A percentile compares a stretch with the other conserved stretches of the same genome.
Evolutionary conservation across 352 stramenopile species (phyloP).

Genomic region (Phytopythium ostracodes): DNA sequence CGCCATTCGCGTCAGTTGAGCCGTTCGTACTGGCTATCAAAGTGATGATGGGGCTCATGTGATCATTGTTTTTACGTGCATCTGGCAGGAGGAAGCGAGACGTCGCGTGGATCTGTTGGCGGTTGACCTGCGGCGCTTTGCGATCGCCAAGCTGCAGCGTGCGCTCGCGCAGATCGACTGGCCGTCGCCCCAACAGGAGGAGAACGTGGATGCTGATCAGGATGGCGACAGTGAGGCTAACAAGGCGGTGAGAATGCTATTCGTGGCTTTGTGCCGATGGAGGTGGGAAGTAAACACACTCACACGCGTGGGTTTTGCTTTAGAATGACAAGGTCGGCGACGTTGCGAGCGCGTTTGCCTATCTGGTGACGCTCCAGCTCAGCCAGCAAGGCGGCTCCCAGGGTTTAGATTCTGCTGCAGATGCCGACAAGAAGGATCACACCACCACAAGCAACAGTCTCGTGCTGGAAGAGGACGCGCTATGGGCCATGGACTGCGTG

Average conservation of each 20-base stretch:
- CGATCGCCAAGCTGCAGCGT: constrained; percentile 44
- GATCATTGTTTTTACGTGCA: not conserved
- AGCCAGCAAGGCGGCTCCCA: constrained; percentile 27
- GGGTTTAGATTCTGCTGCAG: not conserved
- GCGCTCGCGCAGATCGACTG: constrained; percentile 43
- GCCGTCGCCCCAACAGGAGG: constrained; percentile 30
- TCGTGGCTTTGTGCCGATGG: too few species aligned
- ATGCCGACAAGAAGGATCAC: not conserved
- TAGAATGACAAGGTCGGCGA: constrained; percentile 24
- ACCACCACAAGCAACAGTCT: not conserved
- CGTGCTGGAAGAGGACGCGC: constrained; percentile 14
- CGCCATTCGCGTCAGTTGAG: constrained; percentile 16
- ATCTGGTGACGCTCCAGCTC: constrained; percentile 55
- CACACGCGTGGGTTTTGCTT: not conserved
- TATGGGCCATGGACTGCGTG: constrained; percentile 69
- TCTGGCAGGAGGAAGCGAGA: constrained; percentile 37
- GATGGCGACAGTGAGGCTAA: not conserved
- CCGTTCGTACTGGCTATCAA: constrained; percentile 21
- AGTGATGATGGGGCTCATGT: not conserved
- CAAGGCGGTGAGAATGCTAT: not conserved
- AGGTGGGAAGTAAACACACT: not conserved
- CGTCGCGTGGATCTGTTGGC: constrained; percentile 42
- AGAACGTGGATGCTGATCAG: not conserved
- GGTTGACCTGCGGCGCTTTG: constrained; percentile 42
- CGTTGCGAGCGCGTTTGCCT: constrained; percentile 41